These are phyloP conservation scores for Dryadomyces quercivorus DNA, from an alignment of 2,329 filamentous ascomycete species.

Conservation along the genomic window DNA sequence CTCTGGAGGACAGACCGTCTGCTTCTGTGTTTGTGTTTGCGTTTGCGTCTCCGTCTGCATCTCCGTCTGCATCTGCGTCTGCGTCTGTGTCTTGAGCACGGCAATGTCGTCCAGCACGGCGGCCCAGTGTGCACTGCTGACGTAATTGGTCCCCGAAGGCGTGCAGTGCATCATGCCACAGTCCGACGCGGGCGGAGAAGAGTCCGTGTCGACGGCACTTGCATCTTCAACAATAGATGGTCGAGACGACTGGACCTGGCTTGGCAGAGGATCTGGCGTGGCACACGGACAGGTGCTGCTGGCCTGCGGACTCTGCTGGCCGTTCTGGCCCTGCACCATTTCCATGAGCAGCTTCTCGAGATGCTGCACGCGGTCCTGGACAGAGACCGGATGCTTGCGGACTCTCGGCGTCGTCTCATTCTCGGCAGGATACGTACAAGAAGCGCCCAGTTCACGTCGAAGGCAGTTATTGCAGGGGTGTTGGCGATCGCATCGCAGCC, in stretches of 20 bases:
- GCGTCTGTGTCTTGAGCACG: conserved; percentile 1
- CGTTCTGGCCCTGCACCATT: not conserved
- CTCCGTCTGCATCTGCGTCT: not conserved
- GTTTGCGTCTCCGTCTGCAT: not conserved
- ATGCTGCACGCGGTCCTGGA: conserved; percentile 1
- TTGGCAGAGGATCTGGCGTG: not conserved
- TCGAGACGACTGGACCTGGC: not conserved
- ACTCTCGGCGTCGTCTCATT: not conserved
- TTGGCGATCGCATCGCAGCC: conserved; percentile 2
- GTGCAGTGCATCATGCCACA: conserved; percentile 1
- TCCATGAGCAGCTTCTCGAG: conserved; percentile 1
- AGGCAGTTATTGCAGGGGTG: conserved; percentile 1
- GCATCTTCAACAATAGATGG: not conserved
- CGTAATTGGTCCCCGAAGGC: not conserved
- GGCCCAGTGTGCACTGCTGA: conserved; percentile 3
- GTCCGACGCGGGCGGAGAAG: not conserved
- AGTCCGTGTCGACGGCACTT: no score
- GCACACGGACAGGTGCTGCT: not conserved
- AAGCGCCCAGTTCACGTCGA: not conserved
- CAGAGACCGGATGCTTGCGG: not conserved
- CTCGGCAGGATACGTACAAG: not conserved
- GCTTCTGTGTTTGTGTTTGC: not conserved
- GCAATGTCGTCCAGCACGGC: conserved; percentile 3
- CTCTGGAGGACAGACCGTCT: no score
- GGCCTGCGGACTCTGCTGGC: not conserved